A percentile compares a stretch with the other conserved stretches of the same genome.
phyloP scores from a whole-genome alignment of 192 early-diverging fungal species.

The Backusella morwellensis region DNA sequence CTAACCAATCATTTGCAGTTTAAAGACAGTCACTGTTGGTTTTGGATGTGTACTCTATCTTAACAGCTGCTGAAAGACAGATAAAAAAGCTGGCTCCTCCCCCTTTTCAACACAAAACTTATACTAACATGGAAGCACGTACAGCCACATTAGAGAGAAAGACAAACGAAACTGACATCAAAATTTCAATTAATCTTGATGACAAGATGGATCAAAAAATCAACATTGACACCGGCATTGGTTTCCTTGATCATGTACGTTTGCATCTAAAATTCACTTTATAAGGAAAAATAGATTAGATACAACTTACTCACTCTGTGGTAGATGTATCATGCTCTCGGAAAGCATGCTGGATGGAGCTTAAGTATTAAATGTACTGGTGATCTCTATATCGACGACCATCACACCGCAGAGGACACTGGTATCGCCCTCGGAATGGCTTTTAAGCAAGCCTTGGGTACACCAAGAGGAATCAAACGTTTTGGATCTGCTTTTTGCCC shows the following conservation, averaged over 20 bases:
- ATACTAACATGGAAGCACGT: constrained; percentile 4
- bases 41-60: neutral
- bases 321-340: constrained; percentile 96
- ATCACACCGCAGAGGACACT: constrained; percentile 97
- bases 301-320: neutral
- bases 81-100: neutral
- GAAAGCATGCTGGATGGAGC: constrained; percentile 81
- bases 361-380: constrained; percentile 67
- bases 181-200: constrained; percentile 64
- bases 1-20: neutral
- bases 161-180: constrained; percentile 95
- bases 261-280: neutral
- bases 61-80: neutral
- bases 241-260: constrained; percentile 95
- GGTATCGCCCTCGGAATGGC: constrained; percentile 92
- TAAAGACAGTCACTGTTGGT: neutral
- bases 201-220: constrained; percentile 66
- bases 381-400: constrained; percentile 97
- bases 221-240: constrained; percentile 87
- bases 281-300: neutral
- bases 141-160: constrained; percentile 69
- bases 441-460: constrained; percentile 90
- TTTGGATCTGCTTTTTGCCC: constrained; percentile 96
- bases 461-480: constrained; percentile 85
- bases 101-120: neutral